Conservation (phyloP, 805 yeast species). For the Citeromyces nyonsensis region DNA sequence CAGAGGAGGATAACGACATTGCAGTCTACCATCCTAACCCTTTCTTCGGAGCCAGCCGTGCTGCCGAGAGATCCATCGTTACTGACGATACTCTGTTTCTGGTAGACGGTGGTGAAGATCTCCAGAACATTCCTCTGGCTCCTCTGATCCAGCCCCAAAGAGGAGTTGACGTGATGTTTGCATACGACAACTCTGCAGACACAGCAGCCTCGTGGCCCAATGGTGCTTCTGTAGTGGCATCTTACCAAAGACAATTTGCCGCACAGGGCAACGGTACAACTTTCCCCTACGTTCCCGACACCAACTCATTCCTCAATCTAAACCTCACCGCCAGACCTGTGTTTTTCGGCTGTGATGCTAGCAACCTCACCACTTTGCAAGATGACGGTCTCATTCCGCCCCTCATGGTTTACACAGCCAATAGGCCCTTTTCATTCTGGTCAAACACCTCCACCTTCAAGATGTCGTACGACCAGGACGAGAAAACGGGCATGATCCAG, state of each 20-base stretch:
- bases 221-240: slow-evolving; percentile 40
- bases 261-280: slow-evolving; percentile 38
- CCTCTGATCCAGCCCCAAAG: slow-evolving; percentile 52
- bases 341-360: slow-evolving; percentile 72
- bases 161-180: slow-evolving; percentile 46
- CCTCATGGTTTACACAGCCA: slow-evolving; percentile 34
- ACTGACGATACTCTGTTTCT: slow-evolving; percentile 28
- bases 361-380: slow-evolving; percentile 39
- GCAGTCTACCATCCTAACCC: slow-evolving; percentile 69
- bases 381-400: slow-evolving; percentile 38
- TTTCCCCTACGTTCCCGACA: slow-evolving; percentile 74
- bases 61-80: slow-evolving; percentile 19
- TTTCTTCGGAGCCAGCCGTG: slow-evolving; percentile 25
- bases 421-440: slow-evolving; percentile 20
- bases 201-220: slow-evolving; percentile 48
- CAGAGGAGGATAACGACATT: slow-evolving; percentile 42
- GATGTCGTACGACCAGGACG: slow-evolving; percentile 27
- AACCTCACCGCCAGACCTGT: slow-evolving; percentile 58
- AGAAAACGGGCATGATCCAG: slow-evolving; percentile 25
- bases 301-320: slow-evolving; percentile 34
- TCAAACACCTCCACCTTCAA: slow-evolving; percentile 50
- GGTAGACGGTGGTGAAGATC: slow-evolving; percentile 73
- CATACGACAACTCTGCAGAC: slow-evolving; percentile 56
- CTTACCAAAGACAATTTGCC: slow-evolving; percentile 44
- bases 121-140: slow-evolving; percentile 53